These are phyloP conservation scores for Cryptococcus sp. DNA, from an alignment of 1,284 basidiomycete species.

Conservation along the genomic window DNA sequence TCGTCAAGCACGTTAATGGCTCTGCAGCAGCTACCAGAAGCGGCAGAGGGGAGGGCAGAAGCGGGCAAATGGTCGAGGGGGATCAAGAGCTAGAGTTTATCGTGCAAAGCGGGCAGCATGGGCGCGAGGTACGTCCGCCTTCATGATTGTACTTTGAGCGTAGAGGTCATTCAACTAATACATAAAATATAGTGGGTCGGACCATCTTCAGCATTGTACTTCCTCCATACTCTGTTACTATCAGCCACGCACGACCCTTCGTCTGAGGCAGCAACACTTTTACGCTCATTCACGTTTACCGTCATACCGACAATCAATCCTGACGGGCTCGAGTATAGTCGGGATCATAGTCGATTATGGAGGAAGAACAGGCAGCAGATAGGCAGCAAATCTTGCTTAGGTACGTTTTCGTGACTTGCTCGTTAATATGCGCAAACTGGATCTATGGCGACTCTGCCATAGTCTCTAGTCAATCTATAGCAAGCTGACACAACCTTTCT, in stretches of 20 bases:
- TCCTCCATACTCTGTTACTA: slow-evolving; percentile 68
- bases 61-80: slow-evolving; percentile 19
- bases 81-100: slow-evolving; percentile 58
- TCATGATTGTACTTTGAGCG: background rate
- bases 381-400: slow-evolving; percentile 50
- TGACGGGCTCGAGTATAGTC: slow-evolving; percentile 74
- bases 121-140: slow-evolving; percentile 63
- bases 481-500: slow-evolving; percentile 16
- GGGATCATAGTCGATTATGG: slow-evolving; percentile 71
- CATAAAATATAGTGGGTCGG: slow-evolving; percentile 68
- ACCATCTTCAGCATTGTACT: slow-evolving; percentile 69
- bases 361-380: slow-evolving; percentile 73
- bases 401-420: slow-evolving; percentile 10
- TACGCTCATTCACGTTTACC: slow-evolving; percentile 68
- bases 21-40: slow-evolving; percentile 8
- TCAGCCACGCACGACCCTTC: slow-evolving; percentile 54
- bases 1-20: slow-evolving; percentile 14
- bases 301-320: slow-evolving; percentile 79
- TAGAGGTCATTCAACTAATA: background rate
- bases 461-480: too few relatives aligned
- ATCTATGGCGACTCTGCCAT: background rate
- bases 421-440: background rate
- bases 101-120: slow-evolving; percentile 75
- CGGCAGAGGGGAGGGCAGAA: slow-evolving; percentile 6
- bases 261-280: slow-evolving; percentile 51